Evolutionary conservation across 352 stramenopile genomes (phyloP).

Genomic region (Pilasporangium apinafurcum): DNA sequence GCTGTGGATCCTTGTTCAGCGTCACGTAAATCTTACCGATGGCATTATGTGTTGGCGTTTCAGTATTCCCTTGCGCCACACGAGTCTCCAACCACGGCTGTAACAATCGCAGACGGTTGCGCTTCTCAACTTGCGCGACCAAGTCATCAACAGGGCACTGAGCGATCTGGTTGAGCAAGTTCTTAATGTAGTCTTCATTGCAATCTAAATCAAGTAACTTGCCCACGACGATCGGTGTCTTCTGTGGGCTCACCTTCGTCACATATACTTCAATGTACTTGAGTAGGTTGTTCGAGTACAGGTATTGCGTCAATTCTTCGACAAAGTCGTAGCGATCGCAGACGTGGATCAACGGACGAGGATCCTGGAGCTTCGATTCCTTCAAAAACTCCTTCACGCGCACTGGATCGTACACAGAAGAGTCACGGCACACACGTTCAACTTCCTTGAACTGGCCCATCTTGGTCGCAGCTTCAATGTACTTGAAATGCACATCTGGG

Average conservation of each 20-base stretch:
- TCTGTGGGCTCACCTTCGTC: slow-evolving; percentile 95
- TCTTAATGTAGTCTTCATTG: slow-evolving; percentile 99
- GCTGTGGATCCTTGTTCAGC: slow-evolving; percentile 98
- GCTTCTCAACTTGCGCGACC: slow-evolving; percentile 98
- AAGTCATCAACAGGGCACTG: slow-evolving; percentile 96
- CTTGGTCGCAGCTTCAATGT: slow-evolving; percentile 99
- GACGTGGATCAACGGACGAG: slow-evolving; percentile 98
- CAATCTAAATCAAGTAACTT: slow-evolving; percentile 98
- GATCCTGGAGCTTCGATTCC: slow-evolving; percentile 98
- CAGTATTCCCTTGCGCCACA: slow-evolving; percentile 98
- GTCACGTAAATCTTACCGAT: slow-evolving; percentile 99
- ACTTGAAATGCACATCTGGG: slow-evolving; percentile 99
- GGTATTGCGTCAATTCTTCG: slow-evolving; percentile 99
- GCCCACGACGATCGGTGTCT: slow-evolving; percentile 98
- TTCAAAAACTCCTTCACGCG: slow-evolving; percentile 99
- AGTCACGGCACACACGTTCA: slow-evolving; percentile 99
- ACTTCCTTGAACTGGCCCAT: slow-evolving; percentile 99
- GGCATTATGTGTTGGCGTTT: slow-evolving; percentile 98
- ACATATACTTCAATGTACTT: slow-evolving; percentile 99
- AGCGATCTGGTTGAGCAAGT: slow-evolving; percentile 97
- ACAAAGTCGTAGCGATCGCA: slow-evolving; percentile 99
- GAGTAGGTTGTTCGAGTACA: slow-evolving; percentile 99
- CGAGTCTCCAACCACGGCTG: slow-evolving; percentile 99
- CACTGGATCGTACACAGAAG: slow-evolving; percentile 98
- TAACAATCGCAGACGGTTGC: slow-evolving; percentile 98